phyloP scores from a whole-genome alignment of 176 grass and related monocot species.

The Avena insularis region DNA sequence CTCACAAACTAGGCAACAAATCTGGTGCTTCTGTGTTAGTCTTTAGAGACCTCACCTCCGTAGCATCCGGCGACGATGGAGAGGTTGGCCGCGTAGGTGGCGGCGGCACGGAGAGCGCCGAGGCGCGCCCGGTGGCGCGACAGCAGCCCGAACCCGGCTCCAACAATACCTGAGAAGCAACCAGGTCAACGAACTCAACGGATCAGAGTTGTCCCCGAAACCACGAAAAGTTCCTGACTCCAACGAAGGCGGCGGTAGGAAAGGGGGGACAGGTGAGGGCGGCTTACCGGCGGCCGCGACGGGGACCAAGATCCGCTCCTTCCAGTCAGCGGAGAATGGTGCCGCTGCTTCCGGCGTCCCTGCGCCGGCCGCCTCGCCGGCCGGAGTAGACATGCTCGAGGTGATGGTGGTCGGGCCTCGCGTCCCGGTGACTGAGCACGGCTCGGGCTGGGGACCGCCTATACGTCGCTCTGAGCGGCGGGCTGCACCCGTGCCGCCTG shows the following conservation, averaged over 20 bases:
- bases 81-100: constrained; percentile 70
- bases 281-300: constrained; percentile 55
- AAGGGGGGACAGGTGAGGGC: not conserved
- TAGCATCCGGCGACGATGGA: constrained; percentile 74
- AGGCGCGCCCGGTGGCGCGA: constrained; percentile 67
- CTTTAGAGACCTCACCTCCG: constrained; percentile 57
- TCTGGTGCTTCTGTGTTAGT: not conserved
- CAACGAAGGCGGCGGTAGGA: not conserved
- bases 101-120: constrained; percentile 40
- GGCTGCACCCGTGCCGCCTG: too few relatives aligned
- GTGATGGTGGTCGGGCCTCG: not conserved
- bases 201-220: constrained; percentile 25
- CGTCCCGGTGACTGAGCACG: not conserved
- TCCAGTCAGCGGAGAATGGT: constrained; percentile 53
- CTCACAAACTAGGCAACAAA: not conserved
- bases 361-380: constrained; percentile 35
- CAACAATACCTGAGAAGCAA: constrained; percentile 53
- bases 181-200: constrained; percentile 28
- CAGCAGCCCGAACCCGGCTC: constrained; percentile 65
- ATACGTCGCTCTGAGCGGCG: too few relatives aligned
- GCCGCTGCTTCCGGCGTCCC: not conserved
- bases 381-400: constrained; percentile 42
- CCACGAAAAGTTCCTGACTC: not conserved
- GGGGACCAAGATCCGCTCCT: constrained; percentile 71
- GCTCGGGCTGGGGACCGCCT: not conserved